Evolutionary conservation across 192 early-diverging fungal genomes (phyloP), one percentile per base, ranked within the genome.

Genomic region (Dimargaris verticillata): DNA sequence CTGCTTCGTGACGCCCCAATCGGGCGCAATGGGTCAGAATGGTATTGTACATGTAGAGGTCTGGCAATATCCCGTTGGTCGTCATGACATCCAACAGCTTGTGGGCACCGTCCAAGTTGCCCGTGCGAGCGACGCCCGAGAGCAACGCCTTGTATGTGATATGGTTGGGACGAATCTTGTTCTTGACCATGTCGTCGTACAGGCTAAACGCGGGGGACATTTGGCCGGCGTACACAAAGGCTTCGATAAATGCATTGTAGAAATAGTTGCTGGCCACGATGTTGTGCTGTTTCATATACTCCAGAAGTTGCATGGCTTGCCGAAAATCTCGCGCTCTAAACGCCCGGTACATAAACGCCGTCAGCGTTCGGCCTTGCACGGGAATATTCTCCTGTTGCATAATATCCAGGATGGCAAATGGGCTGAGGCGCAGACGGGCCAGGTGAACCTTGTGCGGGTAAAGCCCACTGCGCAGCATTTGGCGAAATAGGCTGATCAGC

Each of bases 101-200:
- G 0, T 13, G 5, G 5, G 57, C 57, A 5, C 57, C 57, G 24
- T 59, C 57, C 4, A 59, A 38, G 41, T 59, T 59, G 12, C 57
- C 57, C n/a, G 33, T 38, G 12, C 38, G 38, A n/a, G 57, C 43
- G 10, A 59, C 57, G 13, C 57, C 57, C 15, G 17, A 13, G 5
- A 59, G 5, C 6, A 59, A 38, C n/a, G 42, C 25, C 6, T 17
- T n/a, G 25, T 24, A 59, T 15, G 57, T 59, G 41, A 26, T 26
- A 3, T 18, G n/a, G 42, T 59, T 59, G 41, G 57, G 57, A 3
- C n/a, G 29, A 17, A 59, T 43, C 20, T 59, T 15, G n/a, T 43
- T 25, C 33, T 17, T 38, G 17, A 59, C 15, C 57, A 59, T 59
- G 33, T 59, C 57, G 57, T 59, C 57, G 57, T 59, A 59, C 20